Base-by-base conservation (phyloP, 345 rosid species). In the Euphorbia tirucalli region DNA sequence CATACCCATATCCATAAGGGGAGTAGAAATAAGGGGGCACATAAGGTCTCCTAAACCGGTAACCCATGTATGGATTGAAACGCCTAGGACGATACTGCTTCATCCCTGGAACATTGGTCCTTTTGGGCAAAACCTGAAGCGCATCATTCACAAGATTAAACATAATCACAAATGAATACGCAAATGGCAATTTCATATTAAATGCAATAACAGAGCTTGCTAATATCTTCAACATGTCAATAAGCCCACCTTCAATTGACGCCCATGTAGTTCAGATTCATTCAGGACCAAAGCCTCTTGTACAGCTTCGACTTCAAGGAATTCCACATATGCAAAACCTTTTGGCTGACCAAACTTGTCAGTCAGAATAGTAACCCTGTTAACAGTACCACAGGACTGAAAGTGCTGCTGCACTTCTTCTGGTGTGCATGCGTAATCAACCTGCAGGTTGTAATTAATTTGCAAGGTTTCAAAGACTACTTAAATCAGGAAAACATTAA, bases 391-490 rank as follows among this genome's bases (percentile, higher is more conserved):
- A 63, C 98, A 94, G 39, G 97, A 80, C 78, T 94, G 97, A 70
- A 94, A 94, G 87, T 94, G 97, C 75, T 90, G 97, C 79, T 92
- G 97, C 71, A 94, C 99, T 84, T 94, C 99, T 84, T 94, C 99
- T 35, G 97, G 97, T 15, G 97, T 92, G 81, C 99, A 94, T 1
- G 92, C 90, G 75, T 92, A 94, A 74, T 94, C 97, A 80, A 94
- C 97, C 97, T 94, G 75, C 78, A 80, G 0, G 19, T 7, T n/a
- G 41, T 31, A 44, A 25, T 24, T 50, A 52, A 66, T 3, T 11
- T 0, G 25, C 25, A 11, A n/a, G 14, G 22, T 61, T 58, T 32
- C n/a, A 6, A 11, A 14, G 28, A 14, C 19, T 56, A 18, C 7
- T 31, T 13, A 16, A 50, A 14, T 63, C 63, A 52, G 7, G 4